Conservation (phyloP, 345 rosid genomes). For the Gossypium mustelinum region DNA sequence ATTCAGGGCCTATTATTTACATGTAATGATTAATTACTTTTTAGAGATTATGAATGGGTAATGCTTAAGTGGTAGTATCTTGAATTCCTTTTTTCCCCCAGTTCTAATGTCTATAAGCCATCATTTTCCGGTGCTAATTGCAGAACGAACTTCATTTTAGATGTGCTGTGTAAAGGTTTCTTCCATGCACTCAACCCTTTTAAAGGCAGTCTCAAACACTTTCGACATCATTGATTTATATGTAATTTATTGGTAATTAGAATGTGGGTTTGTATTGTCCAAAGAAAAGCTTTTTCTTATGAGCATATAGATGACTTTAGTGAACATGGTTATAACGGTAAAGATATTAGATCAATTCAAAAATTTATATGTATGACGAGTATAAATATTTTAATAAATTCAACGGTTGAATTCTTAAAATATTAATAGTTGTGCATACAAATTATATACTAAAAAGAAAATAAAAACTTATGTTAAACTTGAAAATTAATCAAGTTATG, state of each 20-base stretch:
- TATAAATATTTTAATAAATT: too few species aligned
- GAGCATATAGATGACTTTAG: not conserved
- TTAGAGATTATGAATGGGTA: not conserved
- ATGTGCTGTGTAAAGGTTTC: not conserved
- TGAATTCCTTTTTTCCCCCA: not conserved
- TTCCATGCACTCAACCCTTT: not conserved
- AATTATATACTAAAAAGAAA: too few species aligned
- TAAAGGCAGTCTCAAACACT: too few species aligned
- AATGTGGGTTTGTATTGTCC: not conserved
- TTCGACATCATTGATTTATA: not conserved
- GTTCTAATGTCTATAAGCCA: not conserved
- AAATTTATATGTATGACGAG: accelerated
- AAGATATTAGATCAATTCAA: too few species aligned
- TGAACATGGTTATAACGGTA: too few species aligned
- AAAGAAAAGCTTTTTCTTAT: not conserved
- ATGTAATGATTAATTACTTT: not conserved
- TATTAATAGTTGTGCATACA: too few species aligned
- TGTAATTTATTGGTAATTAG: too few species aligned
- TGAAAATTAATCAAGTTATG: too few species aligned
- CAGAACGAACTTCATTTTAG: not conserved
- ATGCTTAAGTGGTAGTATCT: not conserved
- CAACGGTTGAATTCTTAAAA: too few species aligned
- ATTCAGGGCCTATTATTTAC: not conserved
- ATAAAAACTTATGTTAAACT: too few species aligned
- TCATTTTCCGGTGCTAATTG: not conserved